Evolutionary conservation across 2,329 filamentous ascomycete species (phyloP), one percentile per base, ranked within the genome.

Genomic region (Xylaria sp.): DNA sequence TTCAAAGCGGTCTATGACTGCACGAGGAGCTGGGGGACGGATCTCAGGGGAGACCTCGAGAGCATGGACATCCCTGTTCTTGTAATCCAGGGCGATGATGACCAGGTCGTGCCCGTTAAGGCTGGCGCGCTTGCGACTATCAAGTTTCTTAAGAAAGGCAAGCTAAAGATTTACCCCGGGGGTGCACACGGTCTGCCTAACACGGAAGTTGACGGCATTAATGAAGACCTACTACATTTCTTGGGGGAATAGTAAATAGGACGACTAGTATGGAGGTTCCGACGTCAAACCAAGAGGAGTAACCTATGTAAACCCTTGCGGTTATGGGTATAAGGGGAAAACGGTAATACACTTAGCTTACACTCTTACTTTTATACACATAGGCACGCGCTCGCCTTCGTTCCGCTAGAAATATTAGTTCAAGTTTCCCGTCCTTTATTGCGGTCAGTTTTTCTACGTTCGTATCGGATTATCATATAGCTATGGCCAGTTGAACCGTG

Each of bases 21-120:
- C 19, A 2, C 27, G 8, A 17, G 47, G 47, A 50, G 47, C 47
- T 50, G 47, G 47, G 47, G 27, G 47, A 50, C 47, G 47, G 47
- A 50, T 24, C 47, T 50, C 17, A 50, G 47, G 47, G 47, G 47
- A 2, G 47, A 50, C 12, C 47, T 50, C 47, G 47, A 50, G 47
- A n/a, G 47, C 21, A 24, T 50, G 47, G 47, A 24, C 12, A 50
- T 50, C 47, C 47, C 47, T 6, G 47, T 50, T 17, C 47, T 50
- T 9, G 47, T 50, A 4, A 50, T 50, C 19, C 47, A 50, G 47
- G 47, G 47, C 19, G 47, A 50, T 11, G 47, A 50, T 24, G 47
- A 50, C 9, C 47, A 50, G 19, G 47, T 50, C 19, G 47, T 50
- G 47, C 47, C 47, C 9, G 47, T 50, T 50, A 8, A 50, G 19